phyloP scores from a whole-genome alignment of 2,329 filamentous ascomycete species.

The Chalaropsis ovoidea region DNA sequence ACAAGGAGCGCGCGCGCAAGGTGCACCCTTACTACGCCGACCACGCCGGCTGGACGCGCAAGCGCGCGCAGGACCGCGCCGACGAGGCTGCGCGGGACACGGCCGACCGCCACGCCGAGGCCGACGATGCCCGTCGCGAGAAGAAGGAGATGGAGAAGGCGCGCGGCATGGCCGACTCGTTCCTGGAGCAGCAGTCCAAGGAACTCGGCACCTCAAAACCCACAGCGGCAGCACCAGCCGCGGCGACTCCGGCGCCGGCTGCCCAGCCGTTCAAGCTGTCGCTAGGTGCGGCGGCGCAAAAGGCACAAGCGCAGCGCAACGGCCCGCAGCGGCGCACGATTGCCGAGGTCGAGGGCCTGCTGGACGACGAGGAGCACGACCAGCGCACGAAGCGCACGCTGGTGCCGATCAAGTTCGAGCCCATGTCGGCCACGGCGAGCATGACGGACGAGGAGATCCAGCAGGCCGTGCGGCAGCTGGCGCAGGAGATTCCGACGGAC shows the following conservation, averaged over 20 bases:
- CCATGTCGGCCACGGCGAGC: constrained; percentile 47
- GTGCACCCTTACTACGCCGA: constrained; percentile 78
- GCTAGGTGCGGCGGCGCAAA: constrained; percentile 78
- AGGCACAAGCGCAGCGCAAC: constrained; percentile 46
- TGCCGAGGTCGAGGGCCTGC: constrained; percentile 83
- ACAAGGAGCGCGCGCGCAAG: constrained; percentile 64
- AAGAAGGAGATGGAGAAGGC: constrained; percentile 66
- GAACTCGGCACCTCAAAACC: constrained; percentile 44
- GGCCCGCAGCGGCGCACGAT: constrained; percentile 63
- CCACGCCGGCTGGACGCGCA: constrained; percentile 72
- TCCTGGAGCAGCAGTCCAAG: constrained; percentile 73
- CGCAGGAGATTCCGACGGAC: constrained; percentile 79
- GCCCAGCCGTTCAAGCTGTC: constrained; percentile 86
- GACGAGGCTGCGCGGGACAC: constrained; percentile 71
- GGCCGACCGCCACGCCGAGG: constrained; percentile 68
- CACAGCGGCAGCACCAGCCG: background rate
- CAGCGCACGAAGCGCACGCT: constrained; percentile 61
- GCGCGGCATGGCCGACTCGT: constrained; percentile 76
- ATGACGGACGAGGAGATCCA: constrained; percentile 82
- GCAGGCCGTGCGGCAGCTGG: constrained; percentile 69
- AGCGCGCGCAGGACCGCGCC: constrained; percentile 60
- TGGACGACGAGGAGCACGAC: constrained; percentile 89
- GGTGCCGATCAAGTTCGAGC: constrained; percentile 73
- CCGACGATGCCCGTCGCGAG: constrained; percentile 60
- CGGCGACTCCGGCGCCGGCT: constrained; percentile 32